A percentile compares a stretch with the other conserved stretches of the same genome.
Evolutionary conservation across 805 yeast species (phyloP).

Genomic region (Cyberlindnera suaveolens): DNA sequence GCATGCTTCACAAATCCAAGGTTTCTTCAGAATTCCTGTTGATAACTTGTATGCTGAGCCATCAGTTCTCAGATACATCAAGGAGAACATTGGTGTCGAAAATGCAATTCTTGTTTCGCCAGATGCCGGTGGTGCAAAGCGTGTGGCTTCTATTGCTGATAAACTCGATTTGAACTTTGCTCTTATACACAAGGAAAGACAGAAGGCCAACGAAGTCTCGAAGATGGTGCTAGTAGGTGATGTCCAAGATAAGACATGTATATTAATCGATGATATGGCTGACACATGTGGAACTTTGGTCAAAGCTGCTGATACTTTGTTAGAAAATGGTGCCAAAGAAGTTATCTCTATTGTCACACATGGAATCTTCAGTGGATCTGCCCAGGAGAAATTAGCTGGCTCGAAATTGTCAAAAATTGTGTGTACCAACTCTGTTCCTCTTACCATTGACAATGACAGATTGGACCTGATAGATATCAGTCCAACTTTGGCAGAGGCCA

Average conservation of each 20-base stretch:
- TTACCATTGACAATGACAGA: conserved; percentile 53
- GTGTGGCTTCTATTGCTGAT: conserved; percentile 93
- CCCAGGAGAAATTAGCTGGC: conserved; percentile 63
- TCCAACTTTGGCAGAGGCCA: conserved; percentile 87
- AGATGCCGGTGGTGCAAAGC: conserved; percentile 98
- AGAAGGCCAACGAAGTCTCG: conserved; percentile 89
- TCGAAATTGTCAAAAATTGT: conserved; percentile 68
- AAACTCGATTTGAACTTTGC: conserved; percentile 90
- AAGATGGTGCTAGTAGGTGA: conserved; percentile 96
- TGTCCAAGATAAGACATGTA: conserved; percentile 74
- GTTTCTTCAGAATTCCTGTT: conserved; percentile 91
- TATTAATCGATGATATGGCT: conserved; percentile 95
- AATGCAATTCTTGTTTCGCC: conserved; percentile 86
- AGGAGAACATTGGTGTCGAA: conserved; percentile 48
- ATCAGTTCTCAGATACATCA: conserved; percentile 74
- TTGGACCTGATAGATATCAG: conserved; percentile 80
- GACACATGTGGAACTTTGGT: conserved; percentile 97
- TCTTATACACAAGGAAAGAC: conserved; percentile 92
- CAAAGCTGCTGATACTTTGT: conserved; percentile 85
- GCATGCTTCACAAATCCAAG: conserved; percentile 97
- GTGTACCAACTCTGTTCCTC: conserved; percentile 92
- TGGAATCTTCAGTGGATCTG: conserved; percentile 86
- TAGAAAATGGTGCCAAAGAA: conserved; percentile 72
- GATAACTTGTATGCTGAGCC: conserved; percentile 97
- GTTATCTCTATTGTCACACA: conserved; percentile 95